A percentile compares a stretch with the other conserved stretches of the same genome.
Evolutionary conservation across 2,329 filamentous ascomycete genomes (phyloP).

Genomic region (Onygena corvina): DNA sequence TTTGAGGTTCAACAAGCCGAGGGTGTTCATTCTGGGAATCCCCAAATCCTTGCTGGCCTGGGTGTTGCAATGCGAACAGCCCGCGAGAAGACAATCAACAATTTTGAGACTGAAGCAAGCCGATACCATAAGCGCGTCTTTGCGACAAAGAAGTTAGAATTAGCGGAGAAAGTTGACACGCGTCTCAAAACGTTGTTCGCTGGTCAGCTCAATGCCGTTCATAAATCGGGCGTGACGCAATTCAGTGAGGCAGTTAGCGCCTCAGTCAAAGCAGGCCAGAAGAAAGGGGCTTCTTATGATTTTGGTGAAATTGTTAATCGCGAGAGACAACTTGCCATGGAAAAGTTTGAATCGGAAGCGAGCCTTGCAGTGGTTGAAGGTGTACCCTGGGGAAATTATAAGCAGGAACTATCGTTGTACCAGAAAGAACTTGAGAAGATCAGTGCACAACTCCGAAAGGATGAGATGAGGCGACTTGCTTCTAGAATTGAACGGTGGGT

Average conservation of each 20-base stretch:
- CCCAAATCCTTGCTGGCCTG: conserved; percentile 60
- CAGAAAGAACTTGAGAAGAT: conserved; percentile 86
- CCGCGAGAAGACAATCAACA: conserved; percentile 59
- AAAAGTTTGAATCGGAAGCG: conserved; percentile 64
- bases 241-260: conserved; percentile 81
- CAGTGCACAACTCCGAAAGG: conserved; percentile 70
- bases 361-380: conserved; percentile 62
- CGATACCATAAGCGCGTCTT: conserved; percentile 96
- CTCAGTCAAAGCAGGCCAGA: conserved; percentile 84
- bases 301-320: conserved; percentile 85
- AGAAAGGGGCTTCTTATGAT: conserved; percentile 80
- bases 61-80: conserved; percentile 61
- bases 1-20: conserved; percentile 79
- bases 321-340: conserved; percentile 65
- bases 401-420: conserved; percentile 65
- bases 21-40: conserved; percentile 57
- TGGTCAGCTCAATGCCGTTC: conserved; percentile 74
- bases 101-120: conserved; percentile 83
- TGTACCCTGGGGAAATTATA: conserved; percentile 79
- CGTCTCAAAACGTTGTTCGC: conserved; percentile 78
- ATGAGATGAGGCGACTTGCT: conserved; percentile 89
- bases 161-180: conserved; percentile 77
- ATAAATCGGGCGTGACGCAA: conserved; percentile 71
- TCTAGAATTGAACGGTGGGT: conserved; percentile 91
- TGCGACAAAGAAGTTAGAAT: conserved; percentile 67